Percentiles rank a stretch among this genome's conserved stretches.
Conservation (phyloP, 2,329 filamentous ascomycete species). For the Xylariaceae sp. region DNA sequence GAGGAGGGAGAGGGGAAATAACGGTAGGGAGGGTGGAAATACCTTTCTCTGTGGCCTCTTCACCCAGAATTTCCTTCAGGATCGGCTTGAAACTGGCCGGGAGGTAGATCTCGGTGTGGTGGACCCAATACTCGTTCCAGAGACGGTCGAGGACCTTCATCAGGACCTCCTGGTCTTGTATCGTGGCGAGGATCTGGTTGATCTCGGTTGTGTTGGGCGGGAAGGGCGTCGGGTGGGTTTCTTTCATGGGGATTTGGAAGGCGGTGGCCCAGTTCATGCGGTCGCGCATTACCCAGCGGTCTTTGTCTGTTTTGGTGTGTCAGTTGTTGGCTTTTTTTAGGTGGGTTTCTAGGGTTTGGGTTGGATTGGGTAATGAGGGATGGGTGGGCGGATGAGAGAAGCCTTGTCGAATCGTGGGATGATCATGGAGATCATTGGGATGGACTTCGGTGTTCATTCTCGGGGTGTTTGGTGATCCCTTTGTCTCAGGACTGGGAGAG, state of each 20-base stretch:
- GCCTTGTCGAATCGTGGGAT: no score
- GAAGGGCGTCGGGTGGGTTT: constrained; percentile 30
- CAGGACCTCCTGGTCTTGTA: constrained; percentile 25
- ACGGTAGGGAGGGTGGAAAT: neutral
- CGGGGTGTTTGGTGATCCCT: neutral
- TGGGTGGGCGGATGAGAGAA: neutral
- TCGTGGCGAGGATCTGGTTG: constrained; percentile 33
- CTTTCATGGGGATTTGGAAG: constrained; percentile 34
- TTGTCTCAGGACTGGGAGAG: neutral
- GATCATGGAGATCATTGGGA: neutral
- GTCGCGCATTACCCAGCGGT: constrained; percentile 34
- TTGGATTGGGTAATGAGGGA: neutral
- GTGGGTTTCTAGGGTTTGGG: neutral
- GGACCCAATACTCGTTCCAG: constrained; percentile 32
- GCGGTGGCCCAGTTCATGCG: constrained; percentile 34
- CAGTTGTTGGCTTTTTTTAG: no score
- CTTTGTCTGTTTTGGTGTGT: constrained; percentile 24
- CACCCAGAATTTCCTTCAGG: constrained; percentile 27
- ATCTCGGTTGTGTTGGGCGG: constrained; percentile 34
- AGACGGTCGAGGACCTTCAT: constrained; percentile 32
- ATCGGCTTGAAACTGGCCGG: constrained; percentile 28
- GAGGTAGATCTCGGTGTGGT: constrained; percentile 27
- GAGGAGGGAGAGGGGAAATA: neutral
- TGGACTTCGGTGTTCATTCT: neutral
- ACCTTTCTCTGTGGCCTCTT: constrained; percentile 26